phyloP scores from a whole-genome alignment of 306 rosid species.

The Rosa persica region DNA sequence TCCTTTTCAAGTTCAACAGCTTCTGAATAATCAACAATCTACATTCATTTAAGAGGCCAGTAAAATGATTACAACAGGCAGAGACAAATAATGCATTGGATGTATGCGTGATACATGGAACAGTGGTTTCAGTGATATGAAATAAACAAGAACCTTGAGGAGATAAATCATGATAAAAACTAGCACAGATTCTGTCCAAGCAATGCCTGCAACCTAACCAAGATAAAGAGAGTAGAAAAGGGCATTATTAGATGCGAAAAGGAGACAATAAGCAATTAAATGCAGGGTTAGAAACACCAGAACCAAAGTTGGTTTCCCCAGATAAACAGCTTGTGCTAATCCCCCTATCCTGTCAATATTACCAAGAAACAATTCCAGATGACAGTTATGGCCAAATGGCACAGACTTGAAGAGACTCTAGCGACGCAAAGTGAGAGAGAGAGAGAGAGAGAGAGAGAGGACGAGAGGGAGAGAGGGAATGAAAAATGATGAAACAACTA shows the following conservation, averaged over 20 bases:
- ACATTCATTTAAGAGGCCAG: slow-evolving; percentile 44
- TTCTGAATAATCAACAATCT: slow-evolving; percentile 53
- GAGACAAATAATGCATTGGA: slow-evolving; percentile 22
- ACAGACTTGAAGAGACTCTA: slow-evolving; percentile 22
- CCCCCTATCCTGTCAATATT: slow-evolving; percentile 31
- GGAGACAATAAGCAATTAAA: slow-evolving; percentile 30
- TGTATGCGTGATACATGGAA: slow-evolving; percentile 23
- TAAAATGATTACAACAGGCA: slow-evolving; percentile 37
- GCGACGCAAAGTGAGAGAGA: slow-evolving; percentile 11
- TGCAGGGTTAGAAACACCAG: slow-evolving; percentile 41
- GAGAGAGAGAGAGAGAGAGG: neutral
- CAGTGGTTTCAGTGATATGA: slow-evolving; percentile 1
- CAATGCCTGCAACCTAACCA: slow-evolving; percentile 56
- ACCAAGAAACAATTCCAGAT: slow-evolving; percentile 24
- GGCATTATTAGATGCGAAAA: slow-evolving; percentile 12
- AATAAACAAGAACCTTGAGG: slow-evolving; percentile 39
- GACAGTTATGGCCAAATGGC: slow-evolving; percentile 29
- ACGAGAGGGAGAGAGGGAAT: neutral
- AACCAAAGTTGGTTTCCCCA: slow-evolving; percentile 27
- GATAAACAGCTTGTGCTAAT: slow-evolving; percentile 23
- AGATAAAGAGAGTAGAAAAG: slow-evolving; percentile 39
- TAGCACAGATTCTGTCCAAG: slow-evolving; percentile 43
- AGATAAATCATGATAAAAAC: slow-evolving; percentile 25
- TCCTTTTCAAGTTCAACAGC: slow-evolving; percentile 50
- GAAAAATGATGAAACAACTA: slow-evolving; percentile 2